These are phyloP conservation scores for Lactifluus subvellereus DNA, from an alignment of 768 basidiomycete species.

Conservation along the genomic window DNA sequence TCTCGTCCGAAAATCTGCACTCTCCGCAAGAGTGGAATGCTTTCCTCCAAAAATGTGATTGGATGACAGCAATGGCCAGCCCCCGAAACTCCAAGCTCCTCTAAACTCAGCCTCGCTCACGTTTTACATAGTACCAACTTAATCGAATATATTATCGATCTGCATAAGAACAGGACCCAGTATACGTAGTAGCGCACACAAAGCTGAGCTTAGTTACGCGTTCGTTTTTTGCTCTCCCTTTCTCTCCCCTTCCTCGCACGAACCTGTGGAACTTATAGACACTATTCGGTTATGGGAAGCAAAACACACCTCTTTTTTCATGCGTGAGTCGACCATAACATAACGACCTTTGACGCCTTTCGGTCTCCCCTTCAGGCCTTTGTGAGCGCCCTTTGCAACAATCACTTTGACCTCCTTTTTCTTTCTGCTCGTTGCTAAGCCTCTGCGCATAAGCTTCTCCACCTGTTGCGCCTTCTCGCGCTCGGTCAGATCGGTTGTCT, in stretches of 20 bases:
- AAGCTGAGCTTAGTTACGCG: slow-evolving; percentile 31
- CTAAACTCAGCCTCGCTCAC: slow-evolving; percentile 1
- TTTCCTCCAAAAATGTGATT: slow-evolving; percentile 42
- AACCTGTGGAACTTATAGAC: slow-evolving; percentile 42
- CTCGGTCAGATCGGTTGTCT: slow-evolving; percentile 87
- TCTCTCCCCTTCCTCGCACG: slow-evolving; percentile 77
- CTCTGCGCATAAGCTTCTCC: slow-evolving; percentile 83
- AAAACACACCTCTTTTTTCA: slow-evolving; percentile 79
- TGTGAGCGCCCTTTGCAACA: slow-evolving; percentile 87
- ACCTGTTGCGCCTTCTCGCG: slow-evolving; percentile 92
- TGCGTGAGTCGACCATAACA: slow-evolving; percentile 88
- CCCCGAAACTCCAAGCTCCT: slow-evolving; percentile 7
- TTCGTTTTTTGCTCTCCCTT: slow-evolving; percentile 62
- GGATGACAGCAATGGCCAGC: slow-evolving; percentile 29
- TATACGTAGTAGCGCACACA: slow-evolving; percentile 1
- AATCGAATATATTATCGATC: neutral
- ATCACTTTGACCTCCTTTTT: slow-evolving; percentile 80
- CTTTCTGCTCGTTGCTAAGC: slow-evolving; percentile 61
- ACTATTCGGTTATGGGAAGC: slow-evolving; percentile 5
- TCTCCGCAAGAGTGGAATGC: slow-evolving; percentile 41
- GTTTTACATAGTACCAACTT: neutral
- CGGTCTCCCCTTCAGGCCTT: slow-evolving; percentile 86
- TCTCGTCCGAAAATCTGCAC: slow-evolving; percentile 37
- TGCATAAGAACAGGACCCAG: neutral
- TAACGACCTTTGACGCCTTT: slow-evolving; percentile 96